Conservation (phyloP, 495 filamentous ascomycete species). For the Extremus antarcticus region DNA sequence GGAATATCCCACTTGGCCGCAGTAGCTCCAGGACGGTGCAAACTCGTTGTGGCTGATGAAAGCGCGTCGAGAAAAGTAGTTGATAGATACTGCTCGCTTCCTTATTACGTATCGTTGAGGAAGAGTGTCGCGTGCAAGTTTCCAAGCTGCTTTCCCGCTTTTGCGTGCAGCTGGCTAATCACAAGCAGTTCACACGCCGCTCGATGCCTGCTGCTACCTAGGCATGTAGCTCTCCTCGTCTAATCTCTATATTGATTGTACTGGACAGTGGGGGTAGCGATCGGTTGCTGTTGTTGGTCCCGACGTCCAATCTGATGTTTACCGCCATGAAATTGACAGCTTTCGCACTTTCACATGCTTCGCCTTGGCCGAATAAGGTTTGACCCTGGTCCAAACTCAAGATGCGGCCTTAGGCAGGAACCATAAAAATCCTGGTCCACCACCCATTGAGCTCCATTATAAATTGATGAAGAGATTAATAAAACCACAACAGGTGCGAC, state of each 20-base stretch:
- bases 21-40: neutral
- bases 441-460: neutral
- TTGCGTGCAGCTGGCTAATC: no score
- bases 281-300: no score
- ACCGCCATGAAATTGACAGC: neutral
- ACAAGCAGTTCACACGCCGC: no score
- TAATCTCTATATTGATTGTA: no score
- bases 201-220: no score
- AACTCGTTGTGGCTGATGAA: neutral
- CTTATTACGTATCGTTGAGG: neutral
- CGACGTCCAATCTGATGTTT: no score
- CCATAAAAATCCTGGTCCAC: neutral
- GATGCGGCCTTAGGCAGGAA: neutral
- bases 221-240: no score
- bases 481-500: neutral
- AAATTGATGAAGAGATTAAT: neutral
- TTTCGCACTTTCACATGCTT: neutral
- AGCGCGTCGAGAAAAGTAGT: no score
- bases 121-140: neutral
- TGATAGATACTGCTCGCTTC: no score
- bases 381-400: neutral
- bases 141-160: neutral
- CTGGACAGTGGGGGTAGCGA: no score
- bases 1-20: conserved; percentile 3
- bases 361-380: neutral